A percentile compares a stretch with the other conserved stretches of the same genome.
These are phyloP conservation scores for Collybia sordida DNA, from an alignment of 768 basidiomycete species.

Conservation along the genomic window DNA sequence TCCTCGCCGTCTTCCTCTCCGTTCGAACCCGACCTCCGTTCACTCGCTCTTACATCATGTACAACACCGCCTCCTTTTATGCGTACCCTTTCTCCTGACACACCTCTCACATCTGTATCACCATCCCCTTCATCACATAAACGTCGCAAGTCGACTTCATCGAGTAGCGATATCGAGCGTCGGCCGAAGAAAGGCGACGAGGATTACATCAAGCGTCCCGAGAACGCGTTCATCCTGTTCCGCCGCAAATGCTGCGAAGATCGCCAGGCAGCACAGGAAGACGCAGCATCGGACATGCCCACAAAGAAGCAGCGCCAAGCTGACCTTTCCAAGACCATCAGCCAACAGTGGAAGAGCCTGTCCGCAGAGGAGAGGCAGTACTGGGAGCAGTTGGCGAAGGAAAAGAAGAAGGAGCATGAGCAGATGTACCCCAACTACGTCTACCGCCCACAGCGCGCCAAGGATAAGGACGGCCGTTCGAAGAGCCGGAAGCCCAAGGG, in stretches of 20 bases:
- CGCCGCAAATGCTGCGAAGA: constrained; percentile 78
- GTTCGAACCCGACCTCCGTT: constrained; percentile 69
- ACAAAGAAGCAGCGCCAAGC: constrained; percentile 68
- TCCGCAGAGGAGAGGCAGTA: constrained; percentile 62
- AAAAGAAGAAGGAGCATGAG: constrained; percentile 80
- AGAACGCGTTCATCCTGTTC: constrained; percentile 86
- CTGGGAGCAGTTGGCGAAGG: constrained; percentile 78
- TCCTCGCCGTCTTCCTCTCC: constrained; percentile 68
- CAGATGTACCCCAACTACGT: constrained; percentile 75
- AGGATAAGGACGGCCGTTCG: constrained; percentile 53
- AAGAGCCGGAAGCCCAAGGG: constrained; percentile 42
- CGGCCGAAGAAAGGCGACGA: constrained; percentile 74
- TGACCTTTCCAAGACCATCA: constrained; percentile 80
- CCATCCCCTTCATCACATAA: constrained; percentile 40
- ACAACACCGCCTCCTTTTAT: constrained; percentile 31
- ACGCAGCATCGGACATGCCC: constrained; percentile 37
- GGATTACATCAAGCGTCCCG: constrained; percentile 81
- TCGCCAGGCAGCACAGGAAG: constrained; percentile 55
- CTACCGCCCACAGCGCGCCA: constrained; percentile 69
- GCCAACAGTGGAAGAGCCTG: constrained; percentile 77
- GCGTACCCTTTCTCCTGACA: constrained; percentile 43
- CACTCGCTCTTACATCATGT: constrained; percentile 48
- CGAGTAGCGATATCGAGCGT: constrained; percentile 49
- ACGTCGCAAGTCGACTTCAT: constrained; percentile 52
- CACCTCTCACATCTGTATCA: constrained; percentile 37